Percentiles rank a stretch among this genome's conserved stretches.
Conservation (phyloP, 2,329 filamentous ascomycete species). For the Xylaria sp. region DNA sequence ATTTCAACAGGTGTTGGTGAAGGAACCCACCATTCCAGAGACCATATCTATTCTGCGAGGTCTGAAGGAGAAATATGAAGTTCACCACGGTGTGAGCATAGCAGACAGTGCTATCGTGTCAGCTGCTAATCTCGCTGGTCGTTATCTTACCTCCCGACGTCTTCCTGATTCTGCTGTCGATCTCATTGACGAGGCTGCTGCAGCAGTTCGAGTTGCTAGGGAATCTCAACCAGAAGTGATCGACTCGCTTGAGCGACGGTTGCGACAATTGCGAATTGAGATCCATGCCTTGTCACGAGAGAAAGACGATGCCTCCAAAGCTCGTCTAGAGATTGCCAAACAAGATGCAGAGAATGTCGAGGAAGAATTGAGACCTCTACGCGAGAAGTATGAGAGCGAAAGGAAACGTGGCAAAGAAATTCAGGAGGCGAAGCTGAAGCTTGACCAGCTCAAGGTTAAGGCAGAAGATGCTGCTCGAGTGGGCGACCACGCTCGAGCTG, state of each 20-base stretch:
- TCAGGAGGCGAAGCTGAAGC: constrained; percentile 93
- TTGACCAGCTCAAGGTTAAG: constrained; percentile 91
- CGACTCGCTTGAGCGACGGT: constrained; percentile 89
- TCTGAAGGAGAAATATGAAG: constrained; percentile 97
- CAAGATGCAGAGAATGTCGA: constrained; percentile 94
- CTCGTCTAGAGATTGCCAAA: constrained; percentile 82
- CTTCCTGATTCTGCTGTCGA: constrained; percentile 97
- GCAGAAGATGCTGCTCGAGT: constrained; percentile 91
- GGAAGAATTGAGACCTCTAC: constrained; percentile 89
- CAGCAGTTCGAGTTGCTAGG: constrained; percentile 92
- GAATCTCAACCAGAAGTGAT: constrained; percentile 97
- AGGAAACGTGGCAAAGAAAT: constrained; percentile 91
- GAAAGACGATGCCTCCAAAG: constrained; percentile 90
- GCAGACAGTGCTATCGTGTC: constrained; percentile 92
- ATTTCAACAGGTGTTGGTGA: constrained; percentile 98
- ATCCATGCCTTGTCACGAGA: constrained; percentile 95
- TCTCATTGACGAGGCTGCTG: constrained; percentile 93
- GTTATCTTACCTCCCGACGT: constrained; percentile 90
- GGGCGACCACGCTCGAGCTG: constrained; percentile 85
- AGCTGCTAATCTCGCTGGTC: constrained; percentile 88
- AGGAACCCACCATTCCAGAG: constrained; percentile 88
- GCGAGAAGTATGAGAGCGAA: constrained; percentile 95
- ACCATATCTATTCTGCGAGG: constrained; percentile 98
- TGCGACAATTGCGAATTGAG: constrained; percentile 94
- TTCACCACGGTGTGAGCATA: constrained; percentile 97